Percentiles rank a stretch among this genome's conserved stretches.
phyloP scores from a whole-genome alignment of 129 eudicot genomes.

The Rutidosis leptorrhynchoides region DNA sequence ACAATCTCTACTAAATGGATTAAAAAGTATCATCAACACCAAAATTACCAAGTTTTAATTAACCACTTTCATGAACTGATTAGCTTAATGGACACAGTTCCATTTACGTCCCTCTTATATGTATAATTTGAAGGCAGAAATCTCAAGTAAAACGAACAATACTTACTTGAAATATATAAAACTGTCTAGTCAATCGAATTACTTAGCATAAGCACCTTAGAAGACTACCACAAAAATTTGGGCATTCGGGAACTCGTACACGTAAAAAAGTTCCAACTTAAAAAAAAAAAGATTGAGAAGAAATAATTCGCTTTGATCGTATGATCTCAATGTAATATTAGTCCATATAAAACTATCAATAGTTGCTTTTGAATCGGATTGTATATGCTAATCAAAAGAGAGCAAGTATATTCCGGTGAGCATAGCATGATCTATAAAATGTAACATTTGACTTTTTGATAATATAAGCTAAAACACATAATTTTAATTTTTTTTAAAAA shows the following conservation, averaged over 20 bases:
- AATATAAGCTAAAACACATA: background rate
- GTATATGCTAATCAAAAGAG: background rate
- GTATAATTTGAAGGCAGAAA: background rate
- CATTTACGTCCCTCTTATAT: background rate
- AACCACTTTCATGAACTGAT: background rate
- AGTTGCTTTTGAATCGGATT: background rate
- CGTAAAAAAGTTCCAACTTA: background rate
- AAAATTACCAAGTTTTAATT: background rate
- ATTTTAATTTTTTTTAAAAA: background rate
- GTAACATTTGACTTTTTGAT: background rate
- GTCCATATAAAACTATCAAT: background rate
- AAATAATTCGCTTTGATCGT: background rate
- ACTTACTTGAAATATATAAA: background rate
- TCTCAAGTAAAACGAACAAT: background rate
- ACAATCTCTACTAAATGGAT: background rate
- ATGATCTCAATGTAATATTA: background rate
- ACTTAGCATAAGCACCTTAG: background rate
- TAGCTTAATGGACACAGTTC: background rate
- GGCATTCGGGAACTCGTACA: background rate
- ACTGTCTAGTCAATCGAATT: background rate
- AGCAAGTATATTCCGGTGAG: background rate
- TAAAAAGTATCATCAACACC: background rate
- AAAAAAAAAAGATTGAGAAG: background rate
- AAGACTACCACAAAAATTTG: background rate
- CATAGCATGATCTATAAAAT: background rate